phyloP scores from a whole-genome alignment of 352 stramenopile species.

The Pythium rishiriense region DNA sequence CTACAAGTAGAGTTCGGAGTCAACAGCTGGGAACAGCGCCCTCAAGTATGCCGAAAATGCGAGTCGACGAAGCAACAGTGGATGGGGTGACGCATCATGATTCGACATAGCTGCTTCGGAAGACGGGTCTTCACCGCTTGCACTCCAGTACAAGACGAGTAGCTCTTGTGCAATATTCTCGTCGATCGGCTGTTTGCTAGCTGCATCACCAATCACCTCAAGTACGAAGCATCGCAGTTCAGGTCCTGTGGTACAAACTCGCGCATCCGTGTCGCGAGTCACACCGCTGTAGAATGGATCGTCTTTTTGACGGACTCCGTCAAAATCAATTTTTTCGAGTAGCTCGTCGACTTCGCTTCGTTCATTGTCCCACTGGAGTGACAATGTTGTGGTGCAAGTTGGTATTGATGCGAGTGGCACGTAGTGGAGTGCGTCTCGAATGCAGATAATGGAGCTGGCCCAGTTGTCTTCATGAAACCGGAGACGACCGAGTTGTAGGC shows the following conservation, averaged over 20 bases:
- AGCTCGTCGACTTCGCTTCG: slow-evolving; percentile 37
- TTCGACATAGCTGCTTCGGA: not conserved
- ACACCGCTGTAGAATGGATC: slow-evolving; percentile 29
- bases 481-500: slow-evolving; percentile 53
- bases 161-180: slow-evolving; percentile 16
- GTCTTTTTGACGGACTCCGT: slow-evolving; percentile 50
- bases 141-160: slow-evolving; percentile 39
- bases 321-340: slow-evolving; percentile 65
- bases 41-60: slow-evolving; percentile 72
- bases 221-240: slow-evolving; percentile 70
- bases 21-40: slow-evolving; percentile 53
- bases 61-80: slow-evolving; percentile 25
- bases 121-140: slow-evolving; percentile 40
- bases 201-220: slow-evolving; percentile 69
- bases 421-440: slow-evolving; percentile 42
- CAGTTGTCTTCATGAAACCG: slow-evolving; percentile 42
- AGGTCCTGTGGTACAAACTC: slow-evolving; percentile 43
- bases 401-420: not conserved
- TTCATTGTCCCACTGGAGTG: slow-evolving; percentile 7
- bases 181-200: slow-evolving; percentile 33
- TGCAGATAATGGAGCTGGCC: slow-evolving; percentile 36
- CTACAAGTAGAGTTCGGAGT: slow-evolving; percentile 86
- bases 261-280: slow-evolving; percentile 10
- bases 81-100: not conserved
- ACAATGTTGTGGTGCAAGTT: not conserved